Percentiles rank a stretch among this genome's conserved stretches.
Evolutionary conservation across 2,329 filamentous ascomycete genomes (phyloP).

Genomic region (Pestalotiopsis sp.): DNA sequence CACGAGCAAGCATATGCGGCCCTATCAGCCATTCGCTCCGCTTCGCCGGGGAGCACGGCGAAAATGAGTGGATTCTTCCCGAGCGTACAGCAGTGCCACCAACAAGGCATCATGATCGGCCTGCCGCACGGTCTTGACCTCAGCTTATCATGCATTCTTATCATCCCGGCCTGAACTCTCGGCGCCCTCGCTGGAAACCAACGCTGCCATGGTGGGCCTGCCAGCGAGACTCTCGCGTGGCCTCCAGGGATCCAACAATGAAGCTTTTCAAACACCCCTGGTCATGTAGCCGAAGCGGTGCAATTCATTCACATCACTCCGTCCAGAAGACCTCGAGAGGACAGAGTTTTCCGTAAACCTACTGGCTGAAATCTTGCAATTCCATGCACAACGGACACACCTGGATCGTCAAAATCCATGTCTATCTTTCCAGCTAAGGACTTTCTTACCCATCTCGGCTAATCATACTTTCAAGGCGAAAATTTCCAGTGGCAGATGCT

Average conservation of each 20-base stretch:
- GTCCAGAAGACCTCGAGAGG: not conserved
- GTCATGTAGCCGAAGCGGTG: not conserved
- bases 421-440: not conserved
- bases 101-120: not conserved
- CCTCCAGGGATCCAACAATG: slow-evolving; percentile 2
- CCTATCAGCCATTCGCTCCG: not conserved
- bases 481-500: no score
- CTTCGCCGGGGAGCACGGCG: not conserved
- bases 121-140: not conserved
- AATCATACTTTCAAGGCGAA: no score
- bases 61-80: not conserved
- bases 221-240: slow-evolving; percentile 4
- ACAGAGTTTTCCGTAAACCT: not conserved
- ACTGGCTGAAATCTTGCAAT: not conserved
- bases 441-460: no score
- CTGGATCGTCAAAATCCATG: not conserved
- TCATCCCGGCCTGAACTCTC: not conserved
- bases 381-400: not conserved
- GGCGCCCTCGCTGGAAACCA: not conserved
- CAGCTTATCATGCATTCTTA: not conserved
- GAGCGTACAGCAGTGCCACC: not conserved
- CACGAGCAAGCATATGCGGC: not conserved
- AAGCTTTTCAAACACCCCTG: not conserved
- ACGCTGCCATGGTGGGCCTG: not conserved
- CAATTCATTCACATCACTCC: not conserved